Conservation (phyloP, 2,329 filamentous ascomycete genomes). For the Penicillium glabrum region DNA sequence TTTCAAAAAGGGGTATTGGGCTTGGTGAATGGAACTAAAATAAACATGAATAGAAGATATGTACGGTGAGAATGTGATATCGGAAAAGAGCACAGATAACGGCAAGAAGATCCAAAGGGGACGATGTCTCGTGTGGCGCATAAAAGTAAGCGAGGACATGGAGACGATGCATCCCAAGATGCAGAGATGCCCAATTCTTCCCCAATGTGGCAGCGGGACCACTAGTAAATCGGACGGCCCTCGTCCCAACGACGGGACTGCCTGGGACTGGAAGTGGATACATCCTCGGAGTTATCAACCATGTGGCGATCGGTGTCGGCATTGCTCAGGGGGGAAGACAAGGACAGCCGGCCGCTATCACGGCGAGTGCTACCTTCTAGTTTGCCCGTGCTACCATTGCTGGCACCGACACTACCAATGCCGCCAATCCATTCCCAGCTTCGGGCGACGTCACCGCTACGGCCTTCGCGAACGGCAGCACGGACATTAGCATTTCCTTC, state of each 20-base stretch:
- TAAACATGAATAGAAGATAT: conserved; percentile 18
- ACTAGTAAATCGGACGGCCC: conserved; percentile 43
- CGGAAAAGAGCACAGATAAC: background rate
- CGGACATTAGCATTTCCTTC: conserved; percentile 93
- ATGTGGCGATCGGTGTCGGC: conserved; percentile 6
- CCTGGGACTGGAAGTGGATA: conserved; percentile 25
- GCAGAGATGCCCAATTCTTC: conserved; percentile 10
- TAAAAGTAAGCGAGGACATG: conserved; percentile 8
- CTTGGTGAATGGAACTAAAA: conserved; percentile 6
- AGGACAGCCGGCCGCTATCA: conserved; percentile 27
- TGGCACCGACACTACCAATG: conserved; percentile 55
- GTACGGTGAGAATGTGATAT: conserved; percentile 5
- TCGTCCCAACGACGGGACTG: conserved; percentile 42
- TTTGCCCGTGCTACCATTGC: conserved; percentile 47
- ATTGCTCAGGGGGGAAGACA: conserved; percentile 27
- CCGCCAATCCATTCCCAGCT: conserved; percentile 71
- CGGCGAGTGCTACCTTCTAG: conserved; percentile 27
- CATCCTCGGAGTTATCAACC: conserved; percentile 6
- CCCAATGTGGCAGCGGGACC: background rate
- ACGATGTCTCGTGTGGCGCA: conserved; percentile 10
- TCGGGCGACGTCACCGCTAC: conserved; percentile 57
- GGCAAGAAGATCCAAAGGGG: background rate
- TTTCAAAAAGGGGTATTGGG: conserved; percentile 13
- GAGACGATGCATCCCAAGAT: conserved; percentile 5
- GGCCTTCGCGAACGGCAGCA: conserved; percentile 66